Conservation (phyloP, 192 early-diverging fungal genomes). For the Funneliformis geosporum region DNA sequence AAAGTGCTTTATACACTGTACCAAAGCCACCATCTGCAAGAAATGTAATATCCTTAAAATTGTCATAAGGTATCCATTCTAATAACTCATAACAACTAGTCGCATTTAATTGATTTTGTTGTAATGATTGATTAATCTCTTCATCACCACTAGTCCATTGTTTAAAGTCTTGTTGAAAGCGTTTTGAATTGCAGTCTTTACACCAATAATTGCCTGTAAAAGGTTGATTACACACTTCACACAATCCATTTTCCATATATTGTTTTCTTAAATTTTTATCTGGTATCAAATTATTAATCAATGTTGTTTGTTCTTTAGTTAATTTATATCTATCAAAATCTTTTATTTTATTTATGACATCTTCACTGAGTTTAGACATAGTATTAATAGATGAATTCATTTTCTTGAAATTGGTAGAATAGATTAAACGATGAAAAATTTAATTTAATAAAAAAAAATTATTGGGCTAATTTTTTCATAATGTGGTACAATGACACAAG, state of each 20-base stretch:
- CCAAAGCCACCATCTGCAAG: constrained; percentile 15
- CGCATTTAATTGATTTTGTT: constrained; percentile 13
- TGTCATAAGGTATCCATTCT: constrained; percentile 15
- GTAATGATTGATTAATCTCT: not conserved
- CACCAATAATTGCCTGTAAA: not conserved
- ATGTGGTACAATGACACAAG: too few relatives aligned
- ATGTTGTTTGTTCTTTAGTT: not conserved
- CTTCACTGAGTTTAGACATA: too few relatives aligned
- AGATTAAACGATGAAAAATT: too few relatives aligned
- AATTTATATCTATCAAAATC: not conserved
- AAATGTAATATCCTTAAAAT: not conserved
- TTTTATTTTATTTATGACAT: not conserved
- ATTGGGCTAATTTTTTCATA: too few relatives aligned
- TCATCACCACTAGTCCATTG: not conserved
- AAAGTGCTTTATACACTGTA: constrained; percentile 2
- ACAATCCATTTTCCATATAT: not conserved
- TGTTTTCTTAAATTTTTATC: not conserved
- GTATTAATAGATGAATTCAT: too few relatives aligned
- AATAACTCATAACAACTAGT: not conserved
- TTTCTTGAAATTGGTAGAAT: too few relatives aligned
- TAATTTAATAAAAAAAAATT: too few relatives aligned
- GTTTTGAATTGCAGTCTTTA: not conserved
- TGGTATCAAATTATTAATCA: not conserved
- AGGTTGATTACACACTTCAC: not conserved
- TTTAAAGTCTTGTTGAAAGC: constrained; percentile 1